A percentile compares a stretch with the other conserved stretches of the same genome.
phyloP scores from a whole-genome alignment of 495 filamentous ascomycete genomes.

The Hypoxylon trugodes region DNA sequence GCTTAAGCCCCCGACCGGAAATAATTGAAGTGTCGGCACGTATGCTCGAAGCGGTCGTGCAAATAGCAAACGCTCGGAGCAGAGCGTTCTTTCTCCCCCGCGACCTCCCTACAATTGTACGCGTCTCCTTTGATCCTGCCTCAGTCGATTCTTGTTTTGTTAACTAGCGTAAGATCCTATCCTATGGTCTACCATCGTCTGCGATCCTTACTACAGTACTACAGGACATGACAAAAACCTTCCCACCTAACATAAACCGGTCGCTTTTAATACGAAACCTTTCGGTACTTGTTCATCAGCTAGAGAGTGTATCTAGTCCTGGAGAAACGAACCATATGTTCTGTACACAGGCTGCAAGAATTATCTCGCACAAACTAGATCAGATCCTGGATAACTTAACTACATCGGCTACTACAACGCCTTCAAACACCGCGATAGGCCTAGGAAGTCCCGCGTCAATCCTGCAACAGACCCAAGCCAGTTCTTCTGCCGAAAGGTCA shows the following conservation, averaged over 20 bases:
- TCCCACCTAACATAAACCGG: background rate
- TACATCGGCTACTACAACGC: background rate
- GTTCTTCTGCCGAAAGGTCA: background rate
- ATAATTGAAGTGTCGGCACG: background rate
- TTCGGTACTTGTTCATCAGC: background rate
- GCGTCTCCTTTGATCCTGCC: background rate
- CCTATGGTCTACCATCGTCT: background rate
- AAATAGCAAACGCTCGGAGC: background rate
- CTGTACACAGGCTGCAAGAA: constrained; percentile 1
- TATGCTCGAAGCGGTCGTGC: background rate
- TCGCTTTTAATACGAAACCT: background rate
- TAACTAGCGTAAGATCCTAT: background rate
- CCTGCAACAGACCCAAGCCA: background rate
- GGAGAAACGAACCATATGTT: background rate
- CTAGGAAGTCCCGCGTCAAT: background rate
- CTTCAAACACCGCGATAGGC: background rate
- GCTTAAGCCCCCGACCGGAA: background rate
- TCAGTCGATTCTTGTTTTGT: background rate
- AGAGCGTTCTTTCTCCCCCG: background rate
- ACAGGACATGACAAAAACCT: background rate
- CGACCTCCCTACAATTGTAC: background rate
- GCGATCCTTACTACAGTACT: background rate
- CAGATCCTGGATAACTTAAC: background rate
- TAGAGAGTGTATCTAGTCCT: background rate
- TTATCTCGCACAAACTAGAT: constrained; percentile 1